Base-by-base conservation (phyloP, 257 asterid genomes). In the Primulina huaijiensis region DNA sequence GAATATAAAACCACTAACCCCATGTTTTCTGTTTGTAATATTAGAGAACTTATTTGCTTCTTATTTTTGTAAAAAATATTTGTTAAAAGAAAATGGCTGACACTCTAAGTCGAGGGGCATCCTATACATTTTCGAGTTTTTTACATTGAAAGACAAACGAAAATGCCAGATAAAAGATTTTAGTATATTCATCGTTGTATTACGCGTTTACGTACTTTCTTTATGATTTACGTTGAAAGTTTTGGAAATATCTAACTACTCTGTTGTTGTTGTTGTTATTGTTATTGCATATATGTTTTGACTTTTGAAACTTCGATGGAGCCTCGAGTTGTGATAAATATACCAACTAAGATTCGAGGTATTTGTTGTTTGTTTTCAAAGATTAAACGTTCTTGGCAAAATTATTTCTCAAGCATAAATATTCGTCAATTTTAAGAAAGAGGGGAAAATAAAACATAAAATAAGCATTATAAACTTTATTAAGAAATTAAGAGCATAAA, bases 1-100 rank as follows among this genome's bases (percentile, higher is more conserved):
- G 35, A 62, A 50, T 63, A 56, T 63, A 43, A 69, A 57, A 62
- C 77, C 69, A 71, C 43, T 46, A 77, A 72, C 64, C 33, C 55
- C 19, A 20, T 71, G 75, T 46, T 71, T 70, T 65, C 55, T 37
- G 52, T 17, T 31, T 60, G 6, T 30, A 9, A 30, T 30, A 30
- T 30, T 30, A 5, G 33, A 30, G 33, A 2, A 30, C 5, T 30
- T 30, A 30, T 30, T 72, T 56, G 17, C 64, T 68, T 61, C 57
- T 69, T 61, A 38, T 59, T 65, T 74, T 35, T 40, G 65, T 76
- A 37, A 7, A 53, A 8, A 25, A 25, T 3, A 73, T 58, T 58
- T 65, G 75, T 50, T 60, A 60, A 52, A 25, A 46, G 21, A 31
- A 62, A 37, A 55, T 34, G 23, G 16, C 56, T 38, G 17, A 52